phyloP scores from a whole-genome alignment of 805 yeast species.

The Monosporozyma solicola region DNA sequence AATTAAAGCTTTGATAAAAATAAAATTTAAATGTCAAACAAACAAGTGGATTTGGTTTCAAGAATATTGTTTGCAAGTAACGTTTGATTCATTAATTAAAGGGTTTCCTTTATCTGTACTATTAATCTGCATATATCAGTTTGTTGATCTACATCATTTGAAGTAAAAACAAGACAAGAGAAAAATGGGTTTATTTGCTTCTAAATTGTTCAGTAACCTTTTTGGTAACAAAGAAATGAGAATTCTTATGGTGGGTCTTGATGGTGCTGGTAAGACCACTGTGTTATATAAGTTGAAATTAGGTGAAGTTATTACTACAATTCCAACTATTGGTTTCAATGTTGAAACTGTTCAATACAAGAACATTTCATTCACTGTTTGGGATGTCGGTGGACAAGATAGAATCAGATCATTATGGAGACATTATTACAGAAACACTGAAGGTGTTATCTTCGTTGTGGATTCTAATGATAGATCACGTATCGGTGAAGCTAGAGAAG shows the following conservation, averaged over 20 bases:
- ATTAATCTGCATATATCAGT: neutral
- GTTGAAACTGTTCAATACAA: slow-evolving; percentile 96
- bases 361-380: slow-evolving; percentile 91
- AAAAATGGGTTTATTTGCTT: slow-evolving; percentile 87
- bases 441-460: slow-evolving; percentile 95
- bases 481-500: slow-evolving; percentile 96
- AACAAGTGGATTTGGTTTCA: neutral
- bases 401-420: slow-evolving; percentile 98
- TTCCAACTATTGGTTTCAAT: slow-evolving; percentile 95
- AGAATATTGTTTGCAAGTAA: neutral
- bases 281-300: slow-evolving; percentile 89
- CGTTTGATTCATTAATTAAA: neutral
- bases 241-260: slow-evolving; percentile 96
- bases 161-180: neutral
- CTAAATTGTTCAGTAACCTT: slow-evolving; percentile 90
- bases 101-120: neutral
- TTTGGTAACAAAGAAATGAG: slow-evolving; percentile 98
- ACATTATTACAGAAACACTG: slow-evolving; percentile 97
- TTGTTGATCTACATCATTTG: neutral
- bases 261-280: slow-evolving; percentile 98
- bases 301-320: slow-evolving; percentile 93
- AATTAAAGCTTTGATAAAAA: neutral
- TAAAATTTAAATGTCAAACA: neutral
- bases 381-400: slow-evolving; percentile 99
- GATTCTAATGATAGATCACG: slow-evolving; percentile 98